Evolutionary conservation across 768 basidiomycete species (phyloP).

Genomic region (Mrakia hoshinonis): DNA sequence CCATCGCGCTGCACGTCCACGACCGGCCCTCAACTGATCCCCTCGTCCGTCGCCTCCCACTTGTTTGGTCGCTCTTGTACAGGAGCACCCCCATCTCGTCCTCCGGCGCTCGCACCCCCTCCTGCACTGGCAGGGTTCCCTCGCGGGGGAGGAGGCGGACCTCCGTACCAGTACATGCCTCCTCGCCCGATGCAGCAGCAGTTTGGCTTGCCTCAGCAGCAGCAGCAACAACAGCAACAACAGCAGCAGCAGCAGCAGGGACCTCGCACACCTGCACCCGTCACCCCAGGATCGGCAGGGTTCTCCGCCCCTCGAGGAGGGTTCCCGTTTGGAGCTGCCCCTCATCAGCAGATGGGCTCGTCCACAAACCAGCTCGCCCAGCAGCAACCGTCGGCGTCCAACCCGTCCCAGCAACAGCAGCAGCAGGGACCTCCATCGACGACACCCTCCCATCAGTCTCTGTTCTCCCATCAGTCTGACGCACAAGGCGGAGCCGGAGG

Average conservation of each 20-base stretch:
- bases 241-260: slow-evolving; percentile 7
- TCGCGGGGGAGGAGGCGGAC: slow-evolving; percentile 10
- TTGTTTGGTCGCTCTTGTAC: neutral
- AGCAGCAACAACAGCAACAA: slow-evolving; percentile 10
- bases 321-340: slow-evolving; percentile 19
- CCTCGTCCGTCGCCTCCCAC: too few species aligned
- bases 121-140: slow-evolving; percentile 14
- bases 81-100: slow-evolving; percentile 19
- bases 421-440: slow-evolving; percentile 24
- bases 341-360: slow-evolving; percentile 21
- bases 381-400: slow-evolving; percentile 12
- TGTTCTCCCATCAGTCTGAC: slow-evolving; percentile 26
- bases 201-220: slow-evolving; percentile 11
- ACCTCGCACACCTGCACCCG: slow-evolving; percentile 24
- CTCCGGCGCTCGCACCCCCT: slow-evolving; percentile 21
- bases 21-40: neutral
- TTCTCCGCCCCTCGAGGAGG: neutral
- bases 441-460: slow-evolving; percentile 29
- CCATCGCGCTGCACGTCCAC: neutral
- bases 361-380: slow-evolving; percentile 10
- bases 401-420: slow-evolving; percentile 8
- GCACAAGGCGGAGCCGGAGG: neutral
- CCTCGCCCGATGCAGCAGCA: slow-evolving; percentile 23
- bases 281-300: slow-evolving; percentile 7
- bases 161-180: slow-evolving; percentile 23